phyloP scores from a whole-genome alignment of 208 protist species.

The Leishmania tropica region DNA sequence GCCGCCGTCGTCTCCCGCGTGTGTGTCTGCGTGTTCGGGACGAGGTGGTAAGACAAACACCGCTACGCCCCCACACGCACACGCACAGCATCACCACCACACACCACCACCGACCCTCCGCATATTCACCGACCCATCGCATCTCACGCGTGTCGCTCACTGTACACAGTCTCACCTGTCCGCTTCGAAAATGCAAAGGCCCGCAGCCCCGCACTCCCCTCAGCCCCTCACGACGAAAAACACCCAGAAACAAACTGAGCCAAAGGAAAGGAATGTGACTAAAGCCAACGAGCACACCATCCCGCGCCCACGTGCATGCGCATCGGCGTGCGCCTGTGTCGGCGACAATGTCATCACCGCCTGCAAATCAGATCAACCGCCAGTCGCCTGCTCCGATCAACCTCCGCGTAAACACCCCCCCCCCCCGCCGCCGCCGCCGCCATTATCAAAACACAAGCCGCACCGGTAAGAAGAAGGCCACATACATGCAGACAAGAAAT shows the following conservation, averaged over 20 bases:
- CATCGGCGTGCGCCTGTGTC: not conserved
- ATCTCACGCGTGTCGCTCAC: not conserved
- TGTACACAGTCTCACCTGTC: not conserved
- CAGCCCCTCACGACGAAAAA: not conserved
- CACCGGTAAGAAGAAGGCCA: not conserved
- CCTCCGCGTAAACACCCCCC: not conserved
- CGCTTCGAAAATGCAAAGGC: not conserved
- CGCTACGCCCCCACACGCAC: not conserved
- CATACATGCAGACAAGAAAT: not conserved
- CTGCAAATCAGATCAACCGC: not conserved
- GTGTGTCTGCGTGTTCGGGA: not conserved
- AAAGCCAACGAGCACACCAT: not conserved
- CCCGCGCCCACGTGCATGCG: too few species aligned
- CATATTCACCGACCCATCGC: not conserved
- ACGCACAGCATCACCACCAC: not conserved
- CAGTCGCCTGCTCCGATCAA: not conserved
- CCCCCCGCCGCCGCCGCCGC: not conserved
- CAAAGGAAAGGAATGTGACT: not conserved
- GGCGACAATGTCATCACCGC: not conserved
- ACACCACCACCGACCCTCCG: not conserved
- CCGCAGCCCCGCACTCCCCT: not conserved
- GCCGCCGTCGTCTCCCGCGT: not conserved
- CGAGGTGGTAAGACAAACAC: not conserved
- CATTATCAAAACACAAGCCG: not conserved
- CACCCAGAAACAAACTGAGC: not conserved